Evolutionary conservation across 176 grass and related monocot genomes (phyloP), one percentile per base, ranked within the genome.

Genomic region (Rhynchospora breviuscula): DNA sequence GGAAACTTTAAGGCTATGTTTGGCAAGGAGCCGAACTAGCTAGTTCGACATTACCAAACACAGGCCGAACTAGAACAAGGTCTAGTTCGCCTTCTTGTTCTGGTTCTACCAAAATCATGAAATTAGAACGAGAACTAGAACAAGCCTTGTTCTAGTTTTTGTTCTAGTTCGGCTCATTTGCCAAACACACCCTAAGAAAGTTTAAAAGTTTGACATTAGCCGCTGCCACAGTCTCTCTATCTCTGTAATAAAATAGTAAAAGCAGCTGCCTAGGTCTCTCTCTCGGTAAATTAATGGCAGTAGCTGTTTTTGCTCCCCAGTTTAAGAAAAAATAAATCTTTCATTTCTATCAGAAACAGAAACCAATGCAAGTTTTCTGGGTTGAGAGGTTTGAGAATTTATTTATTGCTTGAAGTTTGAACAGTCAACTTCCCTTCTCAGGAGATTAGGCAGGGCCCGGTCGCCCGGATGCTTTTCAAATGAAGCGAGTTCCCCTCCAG

Each of bases 361-460:
- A 72, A 25, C 8, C 45, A 51, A 25, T n/a, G 69, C 45, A 49
- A 46, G 68, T 22, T 72, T 19, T n/a, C 52, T 76, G 19, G 46
- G 46, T 53, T 31, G 47, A 54, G 72, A 54, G 21, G 48, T 76
- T 54, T 76, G 22, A 76, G 72, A 64, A 44, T 79, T 62, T 4
- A 25, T 65, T 82, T 62, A 82, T 64, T 63, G 79, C 59, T 53
- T 82, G 35, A 52, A 52, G n/a, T 52, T 23, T 51, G 44, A 82
- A 67, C 79, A 82, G 59, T 59, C 53, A 60, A 59, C 77, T 18
- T 79, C 77, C 44, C 23, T 7, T 79, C 57, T 79, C 49, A 21
- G 33, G 54, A 43, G 66, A 69, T 69, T 67, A 35, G 51, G n/a
- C 40, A 69, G 65, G 3, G 25, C 14, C 63, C 59, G 19, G 9